Conservation (phyloP, 2,329 filamentous ascomycete genomes). For the Hymenoscyphus fructigenus region DNA sequence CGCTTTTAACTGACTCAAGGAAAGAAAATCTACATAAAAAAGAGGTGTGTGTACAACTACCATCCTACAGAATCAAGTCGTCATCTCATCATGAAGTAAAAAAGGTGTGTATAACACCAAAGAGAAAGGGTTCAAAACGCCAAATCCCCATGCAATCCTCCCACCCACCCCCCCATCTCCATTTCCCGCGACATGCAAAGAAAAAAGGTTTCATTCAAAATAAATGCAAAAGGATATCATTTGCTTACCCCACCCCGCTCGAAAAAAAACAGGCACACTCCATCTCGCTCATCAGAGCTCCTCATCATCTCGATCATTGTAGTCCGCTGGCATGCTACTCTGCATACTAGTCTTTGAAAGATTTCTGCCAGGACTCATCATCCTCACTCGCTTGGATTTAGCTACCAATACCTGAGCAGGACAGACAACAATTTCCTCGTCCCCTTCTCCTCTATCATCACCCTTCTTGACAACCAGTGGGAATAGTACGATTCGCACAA, state of each 20-base stretch:
- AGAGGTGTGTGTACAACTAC: conserved; percentile 1
- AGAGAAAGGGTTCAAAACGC: background rate
- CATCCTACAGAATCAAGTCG: background rate
- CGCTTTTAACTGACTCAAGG: conserved; percentile 2
- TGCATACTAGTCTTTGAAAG: conserved; percentile 33
- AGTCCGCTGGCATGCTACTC: conserved; percentile 34
- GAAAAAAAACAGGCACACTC: background rate
- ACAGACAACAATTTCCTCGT: conserved; percentile 93
- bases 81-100: conserved; percentile 2
- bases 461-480: conserved; percentile 96
- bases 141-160: conserved; percentile 3
- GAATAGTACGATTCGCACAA: conserved; percentile 91
- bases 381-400: conserved; percentile 33
- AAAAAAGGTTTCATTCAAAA: background rate
- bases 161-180: background rate
- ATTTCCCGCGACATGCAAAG: background rate
- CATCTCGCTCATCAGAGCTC: background rate
- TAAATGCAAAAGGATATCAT: conserved; percentile 7
- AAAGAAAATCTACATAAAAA: conserved; percentile 1
- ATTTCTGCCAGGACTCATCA: conserved; percentile 30
- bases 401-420: conserved; percentile 91
- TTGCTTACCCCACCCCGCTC: background rate
- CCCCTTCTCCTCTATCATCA: conserved; percentile 80
- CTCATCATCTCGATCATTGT: conserved; percentile 9
- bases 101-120: background rate